Evolutionary conservation across 257 asterid species (phyloP).

Genomic region (Petunia axillaris): DNA sequence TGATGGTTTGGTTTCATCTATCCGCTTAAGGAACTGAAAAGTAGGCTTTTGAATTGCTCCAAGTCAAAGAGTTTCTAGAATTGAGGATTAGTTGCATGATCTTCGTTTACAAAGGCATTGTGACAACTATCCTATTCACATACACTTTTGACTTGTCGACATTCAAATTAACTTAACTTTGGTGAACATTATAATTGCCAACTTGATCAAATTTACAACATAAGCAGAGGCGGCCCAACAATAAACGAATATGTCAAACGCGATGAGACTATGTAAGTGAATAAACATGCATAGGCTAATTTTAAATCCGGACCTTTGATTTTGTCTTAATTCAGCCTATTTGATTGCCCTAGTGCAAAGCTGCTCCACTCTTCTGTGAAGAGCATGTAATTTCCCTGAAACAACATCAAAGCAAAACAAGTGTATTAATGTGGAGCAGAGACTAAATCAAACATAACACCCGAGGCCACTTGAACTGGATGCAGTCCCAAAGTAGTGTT

Average conservation of each 20-base stretch:
- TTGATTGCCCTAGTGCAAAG: slow-evolving; percentile 92
- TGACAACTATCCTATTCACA: neutral
- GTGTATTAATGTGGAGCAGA: neutral
- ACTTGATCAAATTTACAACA: no score
- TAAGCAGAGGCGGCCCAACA: no score
- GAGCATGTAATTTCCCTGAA: slow-evolving; percentile 96
- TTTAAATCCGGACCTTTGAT: slow-evolving; percentile 53
- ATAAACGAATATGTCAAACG: no score
- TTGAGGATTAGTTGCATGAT: neutral
- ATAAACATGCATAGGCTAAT: no score
- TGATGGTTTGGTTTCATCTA: neutral
- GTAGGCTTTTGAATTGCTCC: neutral
- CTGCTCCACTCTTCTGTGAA: slow-evolving; percentile 95
- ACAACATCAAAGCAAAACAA: neutral
- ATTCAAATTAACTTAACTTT: no score
- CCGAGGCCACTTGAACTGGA: slow-evolving; percentile 97
- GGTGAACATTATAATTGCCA: neutral
- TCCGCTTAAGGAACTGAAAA: neutral
- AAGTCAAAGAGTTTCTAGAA: neutral
- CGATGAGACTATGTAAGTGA: no score
- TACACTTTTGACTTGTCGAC: neutral
- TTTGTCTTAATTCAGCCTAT: slow-evolving; percentile 87
- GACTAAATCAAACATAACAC: neutral
- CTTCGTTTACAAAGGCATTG: neutral
- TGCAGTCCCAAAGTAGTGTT: slow-evolving; percentile 91